These are phyloP conservation scores for Pisolithus albus DNA, from an alignment of 768 basidiomycete species.

Conservation along the genomic window DNA sequence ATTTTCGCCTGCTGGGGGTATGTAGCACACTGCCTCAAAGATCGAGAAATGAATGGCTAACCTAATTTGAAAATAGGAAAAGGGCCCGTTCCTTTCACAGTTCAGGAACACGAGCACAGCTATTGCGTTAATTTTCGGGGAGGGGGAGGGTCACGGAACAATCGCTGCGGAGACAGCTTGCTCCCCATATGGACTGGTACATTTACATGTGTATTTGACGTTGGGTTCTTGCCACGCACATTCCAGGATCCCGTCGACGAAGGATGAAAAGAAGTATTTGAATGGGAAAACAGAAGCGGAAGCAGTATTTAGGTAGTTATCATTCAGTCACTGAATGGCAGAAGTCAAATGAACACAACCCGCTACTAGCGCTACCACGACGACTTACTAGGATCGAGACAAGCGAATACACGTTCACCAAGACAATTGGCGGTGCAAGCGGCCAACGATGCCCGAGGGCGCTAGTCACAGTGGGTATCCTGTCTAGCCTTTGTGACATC, in stretches of 20 bases:
- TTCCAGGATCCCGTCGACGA: too few species aligned
- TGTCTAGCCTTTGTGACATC: background rate
- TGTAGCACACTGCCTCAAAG: background rate
- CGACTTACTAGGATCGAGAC: background rate
- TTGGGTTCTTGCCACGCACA: too few species aligned
- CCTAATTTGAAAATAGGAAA: conserved; percentile 8
- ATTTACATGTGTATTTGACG: too few species aligned
- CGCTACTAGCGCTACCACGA: background rate
- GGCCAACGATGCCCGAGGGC: background rate
- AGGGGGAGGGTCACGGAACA: too few species aligned
- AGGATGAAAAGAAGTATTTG: too few species aligned
- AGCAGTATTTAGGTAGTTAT: too few species aligned
- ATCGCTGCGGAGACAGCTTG: too few species aligned
- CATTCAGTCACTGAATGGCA: background rate
- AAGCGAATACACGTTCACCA: background rate
- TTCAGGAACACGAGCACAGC: conserved; percentile 20
- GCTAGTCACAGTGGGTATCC: background rate
- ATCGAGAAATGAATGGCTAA: background rate
- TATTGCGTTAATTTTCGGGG: conserved; percentile 5
- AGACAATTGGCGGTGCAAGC: background rate
- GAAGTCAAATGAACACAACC: background rate
- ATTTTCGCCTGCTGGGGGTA: conserved; percentile 5
- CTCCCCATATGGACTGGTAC: too few species aligned
- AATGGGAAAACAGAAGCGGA: too few species aligned
- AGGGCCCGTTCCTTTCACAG: conserved; percentile 19